These are phyloP conservation scores for Chlorella sp. DNA, from an alignment of 139 green algal genomes.

Conservation along the genomic window DNA sequence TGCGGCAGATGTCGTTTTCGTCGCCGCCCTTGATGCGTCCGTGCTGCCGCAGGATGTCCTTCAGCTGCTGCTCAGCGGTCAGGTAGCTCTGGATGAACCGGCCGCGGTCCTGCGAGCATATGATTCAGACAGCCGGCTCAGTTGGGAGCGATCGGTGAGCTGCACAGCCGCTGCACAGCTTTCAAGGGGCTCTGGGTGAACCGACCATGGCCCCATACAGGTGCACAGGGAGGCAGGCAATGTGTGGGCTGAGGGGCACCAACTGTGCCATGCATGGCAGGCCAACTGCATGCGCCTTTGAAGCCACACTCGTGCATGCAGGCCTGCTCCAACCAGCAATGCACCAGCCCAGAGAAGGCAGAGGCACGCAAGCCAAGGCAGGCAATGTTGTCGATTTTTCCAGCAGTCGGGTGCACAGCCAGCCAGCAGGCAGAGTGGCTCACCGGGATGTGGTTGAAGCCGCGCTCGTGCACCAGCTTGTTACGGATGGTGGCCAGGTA, in stretches of 20 bases:
- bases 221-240: too few relatives aligned
- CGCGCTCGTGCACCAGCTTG: conserved; percentile 41
- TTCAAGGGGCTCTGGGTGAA: not conserved
- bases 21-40: not conserved
- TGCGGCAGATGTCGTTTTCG: conserved; percentile 27
- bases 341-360: too few relatives aligned
- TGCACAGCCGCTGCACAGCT: too few relatives aligned
- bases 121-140: not conserved
- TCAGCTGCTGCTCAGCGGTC: conserved; percentile 1
- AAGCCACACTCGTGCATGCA: too few relatives aligned
- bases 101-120: conserved; percentile 12
- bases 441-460: conserved; percentile 38
- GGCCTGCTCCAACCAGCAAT: too few relatives aligned
- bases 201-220: not conserved
- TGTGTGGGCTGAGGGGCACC: too few relatives aligned
- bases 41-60: not conserved
- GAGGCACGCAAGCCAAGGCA: too few relatives aligned
- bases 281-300: too few relatives aligned
- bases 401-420: too few relatives aligned
- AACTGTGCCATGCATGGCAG: too few relatives aligned
- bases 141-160: too few relatives aligned
- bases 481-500: conserved; percentile 43
- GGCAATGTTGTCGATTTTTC: too few relatives aligned
- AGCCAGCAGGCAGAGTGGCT: not conserved
- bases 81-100: conserved; percentile 28